Base-by-base conservation (phyloP, 495 filamentous ascomycete genomes). In the Lasiosphaeria miniovina region DNA sequence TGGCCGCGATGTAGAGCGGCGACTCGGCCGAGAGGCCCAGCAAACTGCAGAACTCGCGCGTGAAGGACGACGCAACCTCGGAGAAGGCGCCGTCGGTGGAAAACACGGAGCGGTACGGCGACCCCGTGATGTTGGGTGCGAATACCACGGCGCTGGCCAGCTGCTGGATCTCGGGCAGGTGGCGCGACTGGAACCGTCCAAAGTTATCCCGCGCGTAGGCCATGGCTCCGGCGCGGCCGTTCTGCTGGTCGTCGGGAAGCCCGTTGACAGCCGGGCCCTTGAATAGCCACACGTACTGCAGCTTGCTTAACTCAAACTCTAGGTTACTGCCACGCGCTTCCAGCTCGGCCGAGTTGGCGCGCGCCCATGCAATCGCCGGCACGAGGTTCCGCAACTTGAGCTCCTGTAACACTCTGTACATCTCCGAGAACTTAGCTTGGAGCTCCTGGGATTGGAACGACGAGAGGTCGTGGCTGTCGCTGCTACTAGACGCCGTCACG, bases 11-110 rank as follows among this genome's bases (percentile, higher is more conserved):
- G 67, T 96, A 95, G 32, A 99, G 84, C 0, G 94, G 94, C 0
- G 89, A 93, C 57, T 93, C 88, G 14, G 93, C 90, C 1, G 89
- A 90, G 3, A 98, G 78, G 1, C 90, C 91, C 1, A 98, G 81
- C 7, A 98, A 77, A n/a, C 87, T 89, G 75, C 94, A 98, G 75
- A 96, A 99, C 69, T 97, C 93, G 49, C 88, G 84, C 0, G 91
- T 97, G 71, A 98, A 99, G 1, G 88, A 88, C 40, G 83, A 73
- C 3, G 89, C 84, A 4, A 96, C 88, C 50, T 95, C 90, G 8
- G 86, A 82, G 84, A 92, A 98, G 4, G 87, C 85, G 31, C 78
- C 77, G 5, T 82, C 74, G 34, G 86, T 90, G 68, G 88, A 78
- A 75, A 97, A 98, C 46, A 89, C 78, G 24, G 70, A 51, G n/a